Evolutionary conservation across 345 rosid species (phyloP).

Genomic region (Eucalyptus curtisii): DNA sequence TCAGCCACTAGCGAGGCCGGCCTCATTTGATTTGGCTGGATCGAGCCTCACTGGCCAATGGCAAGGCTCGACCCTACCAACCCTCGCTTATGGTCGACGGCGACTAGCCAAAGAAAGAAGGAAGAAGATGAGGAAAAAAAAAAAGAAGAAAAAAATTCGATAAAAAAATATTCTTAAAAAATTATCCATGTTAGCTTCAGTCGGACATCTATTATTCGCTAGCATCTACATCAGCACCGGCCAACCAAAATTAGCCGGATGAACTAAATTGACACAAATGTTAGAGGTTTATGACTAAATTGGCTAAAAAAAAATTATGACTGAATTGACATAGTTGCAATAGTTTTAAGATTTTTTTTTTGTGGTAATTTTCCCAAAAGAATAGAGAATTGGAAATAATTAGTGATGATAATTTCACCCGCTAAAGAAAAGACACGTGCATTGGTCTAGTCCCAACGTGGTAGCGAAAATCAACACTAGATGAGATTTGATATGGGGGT

Average conservation of each 20-base stretch:
- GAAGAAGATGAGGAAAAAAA: not conserved
- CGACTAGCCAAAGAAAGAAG: too few relatives aligned
- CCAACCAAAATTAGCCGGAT: fast-evolving
- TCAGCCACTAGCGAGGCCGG: fast-evolving
- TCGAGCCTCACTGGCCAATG: fast-evolving
- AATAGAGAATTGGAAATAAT: not conserved
- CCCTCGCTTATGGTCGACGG: too few relatives aligned
- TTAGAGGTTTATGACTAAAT: too few relatives aligned
- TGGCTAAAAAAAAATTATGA: too few relatives aligned
- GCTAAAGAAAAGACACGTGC: not conserved
- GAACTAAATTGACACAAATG: too few relatives aligned
- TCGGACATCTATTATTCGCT: fast-evolving
- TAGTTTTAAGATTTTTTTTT: too few relatives aligned
- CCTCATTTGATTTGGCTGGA: too few relatives aligned
- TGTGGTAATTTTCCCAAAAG: not conserved
- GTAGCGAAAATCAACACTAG: not conserved
- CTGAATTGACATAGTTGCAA: too few relatives aligned
- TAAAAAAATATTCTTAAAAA: too few relatives aligned
- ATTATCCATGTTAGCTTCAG: too few relatives aligned
- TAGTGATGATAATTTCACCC: not conserved
- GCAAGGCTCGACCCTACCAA: too few relatives aligned
- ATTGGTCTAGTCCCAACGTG: not conserved
- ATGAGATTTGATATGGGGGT: not conserved
- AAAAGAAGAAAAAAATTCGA: too few relatives aligned
- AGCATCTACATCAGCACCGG: fast-evolving